Evolutionary conservation across 139 green algal species (phyloP), one percentile per base, ranked within the genome.

Genomic region (Haematococcus sp.): DNA sequence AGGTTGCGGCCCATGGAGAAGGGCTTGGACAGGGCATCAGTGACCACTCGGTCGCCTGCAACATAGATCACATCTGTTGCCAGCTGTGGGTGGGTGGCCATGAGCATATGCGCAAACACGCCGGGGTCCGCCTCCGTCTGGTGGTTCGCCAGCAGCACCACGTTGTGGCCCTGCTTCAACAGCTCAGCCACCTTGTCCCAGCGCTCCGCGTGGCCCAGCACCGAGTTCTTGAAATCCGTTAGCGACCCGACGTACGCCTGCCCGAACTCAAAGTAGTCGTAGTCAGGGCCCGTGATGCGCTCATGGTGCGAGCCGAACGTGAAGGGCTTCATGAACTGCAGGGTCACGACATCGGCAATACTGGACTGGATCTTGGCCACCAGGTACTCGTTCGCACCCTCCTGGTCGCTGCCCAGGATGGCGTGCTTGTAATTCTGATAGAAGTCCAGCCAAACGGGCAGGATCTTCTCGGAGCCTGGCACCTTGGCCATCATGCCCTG

Each of bases 1-100:
- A 99, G 88, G 88, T 99, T 99, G 77, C 96, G 91, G 33, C 96
- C 96, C 95, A 99, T 98, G 77, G 86, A 95, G 92, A 99, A 99
- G 44, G 96, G 96, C 75, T 97, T 97, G 88, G 90, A 98, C 79
- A 99, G 82, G 1, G 94, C 79, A 74, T 99, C 96, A 0, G 88
- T 93, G 22, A 99, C 91, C 63, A 99, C 96, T 9, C 95, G 86
- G 81, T 99, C 96, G 43, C 96, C 81, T 25, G 88, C 86, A 15
- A 94, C 87, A 75, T 97, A 98, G 44, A 92, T 93, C 15, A 96
- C 88, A 28, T 94, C 87, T 23, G 78, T 78, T 0, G 92, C 92
- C 69, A 99, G 79, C 20, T 71, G 61, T 0, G 95, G 96, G 80
- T 96, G 91, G 11, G 73, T 77, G n/a, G 82, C 56, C 75, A 92